These are phyloP conservation scores for Domatiomyces globalis DNA, from an alignment of 2,329 filamentous ascomycete genomes.

Conservation along the genomic window DNA sequence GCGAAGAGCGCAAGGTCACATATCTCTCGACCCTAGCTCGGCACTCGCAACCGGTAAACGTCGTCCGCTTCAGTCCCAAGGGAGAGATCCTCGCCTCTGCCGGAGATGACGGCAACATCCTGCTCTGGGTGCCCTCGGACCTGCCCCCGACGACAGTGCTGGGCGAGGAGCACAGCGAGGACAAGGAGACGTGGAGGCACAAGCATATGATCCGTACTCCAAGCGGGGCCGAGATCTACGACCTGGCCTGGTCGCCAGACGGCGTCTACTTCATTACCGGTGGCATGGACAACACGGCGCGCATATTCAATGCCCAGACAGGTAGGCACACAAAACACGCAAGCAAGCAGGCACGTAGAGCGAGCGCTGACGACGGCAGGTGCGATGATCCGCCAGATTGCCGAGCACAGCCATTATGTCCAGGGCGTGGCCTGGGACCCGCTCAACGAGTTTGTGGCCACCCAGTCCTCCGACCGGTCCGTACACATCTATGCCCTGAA, in stretches of 20 bases:
- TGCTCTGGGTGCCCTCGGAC: conserved; percentile 88
- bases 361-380: conserved; percentile 11
- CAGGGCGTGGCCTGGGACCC: conserved; percentile 98
- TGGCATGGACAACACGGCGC: conserved; percentile 96
- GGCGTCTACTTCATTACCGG: conserved; percentile 92
- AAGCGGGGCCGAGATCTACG: conserved; percentile 82
- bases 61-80: conserved; percentile 88
- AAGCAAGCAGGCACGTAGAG: background rate
- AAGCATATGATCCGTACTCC: conserved; percentile 96
- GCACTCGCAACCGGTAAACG: conserved; percentile 95
- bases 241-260: conserved; percentile 97
- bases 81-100: conserved; percentile 89
- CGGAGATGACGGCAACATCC: conserved; percentile 91
- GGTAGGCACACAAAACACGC: conserved; percentile 40
- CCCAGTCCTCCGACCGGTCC: conserved; percentile 92
- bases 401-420: conserved; percentile 95
- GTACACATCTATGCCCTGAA: conserved; percentile 95
- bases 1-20: conserved; percentile 75
- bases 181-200: conserved; percentile 92
- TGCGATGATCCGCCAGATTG: conserved; percentile 69
- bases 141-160: conserved; percentile 48
- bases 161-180: conserved; percentile 73
- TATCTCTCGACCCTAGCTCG: conserved; percentile 80
- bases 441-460: conserved; percentile 92
- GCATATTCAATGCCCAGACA: conserved; percentile 88